A percentile compares a stretch with the other conserved stretches of the same genome.
phyloP scores from a whole-genome alignment of 257 asterid genomes.

The Sherardia arvensis region DNA sequence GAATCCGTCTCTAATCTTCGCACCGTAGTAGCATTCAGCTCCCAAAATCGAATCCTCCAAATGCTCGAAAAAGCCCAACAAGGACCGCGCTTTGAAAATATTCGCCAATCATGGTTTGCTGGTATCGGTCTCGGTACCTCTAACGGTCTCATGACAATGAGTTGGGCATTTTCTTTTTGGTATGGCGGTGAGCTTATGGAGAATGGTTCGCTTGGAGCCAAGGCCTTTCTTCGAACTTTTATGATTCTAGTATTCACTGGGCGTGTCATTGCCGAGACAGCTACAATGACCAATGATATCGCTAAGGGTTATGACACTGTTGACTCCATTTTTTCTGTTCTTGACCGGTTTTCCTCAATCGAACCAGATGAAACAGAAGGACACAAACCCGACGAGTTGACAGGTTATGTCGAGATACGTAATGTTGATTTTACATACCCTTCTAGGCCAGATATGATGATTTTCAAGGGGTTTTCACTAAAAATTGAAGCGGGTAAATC shows the following conservation, averaged over 20 bases:
- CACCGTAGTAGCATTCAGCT: constrained; percentile 65
- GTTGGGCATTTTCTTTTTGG: constrained; percentile 75
- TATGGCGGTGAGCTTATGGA: constrained; percentile 68
- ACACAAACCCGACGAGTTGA: constrained; percentile 33
- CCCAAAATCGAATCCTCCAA: constrained; percentile 63
- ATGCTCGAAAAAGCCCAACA: constrained; percentile 64
- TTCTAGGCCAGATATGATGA: constrained; percentile 39
- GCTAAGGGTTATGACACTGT: constrained; percentile 71
- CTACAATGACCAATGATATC: constrained; percentile 78
- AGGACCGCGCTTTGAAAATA: constrained; percentile 55
- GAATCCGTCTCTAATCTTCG: constrained; percentile 87
- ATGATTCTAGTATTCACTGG: constrained; percentile 79
- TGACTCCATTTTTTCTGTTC: constrained; percentile 58
- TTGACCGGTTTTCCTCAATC: constrained; percentile 58
- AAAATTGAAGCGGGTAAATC: constrained; percentile 57
- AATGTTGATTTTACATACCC: constrained; percentile 69
- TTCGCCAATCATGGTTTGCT: constrained; percentile 78
- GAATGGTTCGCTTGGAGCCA: constrained; percentile 43
- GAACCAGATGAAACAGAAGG: constrained; percentile 68
- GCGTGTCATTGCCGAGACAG: constrained; percentile 78
- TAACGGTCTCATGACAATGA: constrained; percentile 53
- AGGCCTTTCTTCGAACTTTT: constrained; percentile 57
- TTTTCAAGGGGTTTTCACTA: constrained; percentile 55
- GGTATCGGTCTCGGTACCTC: constrained; percentile 79
- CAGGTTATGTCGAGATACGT: constrained; percentile 45